A percentile compares a stretch with the other conserved stretches of the same genome.
Conservation (phyloP, 371 early-diverging fungal species). For the Cokeromyces recurvatus region DNA sequence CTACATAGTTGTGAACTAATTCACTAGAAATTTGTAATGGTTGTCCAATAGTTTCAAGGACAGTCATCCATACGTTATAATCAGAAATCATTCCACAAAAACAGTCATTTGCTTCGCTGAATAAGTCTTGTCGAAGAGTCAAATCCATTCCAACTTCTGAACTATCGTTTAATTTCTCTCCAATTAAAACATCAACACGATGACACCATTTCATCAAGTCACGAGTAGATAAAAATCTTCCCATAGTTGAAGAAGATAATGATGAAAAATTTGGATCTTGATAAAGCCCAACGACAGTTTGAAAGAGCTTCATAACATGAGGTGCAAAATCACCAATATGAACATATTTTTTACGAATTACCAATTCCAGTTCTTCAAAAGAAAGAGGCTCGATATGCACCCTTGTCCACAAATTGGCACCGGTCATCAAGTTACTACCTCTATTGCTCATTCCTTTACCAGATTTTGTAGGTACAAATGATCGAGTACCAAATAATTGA, state of each 20-base stretch:
- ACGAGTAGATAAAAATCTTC: slow-evolving; percentile 57
- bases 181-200: slow-evolving; percentile 54
- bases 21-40: slow-evolving; percentile 69
- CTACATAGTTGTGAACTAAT: slow-evolving; percentile 68
- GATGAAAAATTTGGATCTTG: slow-evolving; percentile 51
- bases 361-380: slow-evolving; percentile 56
- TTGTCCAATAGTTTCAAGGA: slow-evolving; percentile 63
- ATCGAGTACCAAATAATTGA: slow-evolving; percentile 94
- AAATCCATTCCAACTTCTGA: slow-evolving; percentile 35
- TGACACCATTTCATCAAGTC: slow-evolving; percentile 88
- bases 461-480: slow-evolving; percentile 49
- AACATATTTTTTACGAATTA: slow-evolving; percentile 60
- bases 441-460: slow-evolving; percentile 40
- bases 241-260: slow-evolving; percentile 49
- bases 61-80: slow-evolving; percentile 55
- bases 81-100: slow-evolving; percentile 85
- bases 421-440: slow-evolving; percentile 57
- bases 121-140: slow-evolving; percentile 51
- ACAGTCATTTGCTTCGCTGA: slow-evolving; percentile 85
- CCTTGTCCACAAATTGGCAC: slow-evolving; percentile 78
- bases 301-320: slow-evolving; percentile 61
- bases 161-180: slow-evolving; percentile 28
- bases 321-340: slow-evolving; percentile 47
- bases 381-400: slow-evolving; percentile 67
- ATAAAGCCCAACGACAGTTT: slow-evolving; percentile 52